phyloP scores from a whole-genome alignment of 768 basidiomycete genomes.

The Lactifluus echinatus region DNA sequence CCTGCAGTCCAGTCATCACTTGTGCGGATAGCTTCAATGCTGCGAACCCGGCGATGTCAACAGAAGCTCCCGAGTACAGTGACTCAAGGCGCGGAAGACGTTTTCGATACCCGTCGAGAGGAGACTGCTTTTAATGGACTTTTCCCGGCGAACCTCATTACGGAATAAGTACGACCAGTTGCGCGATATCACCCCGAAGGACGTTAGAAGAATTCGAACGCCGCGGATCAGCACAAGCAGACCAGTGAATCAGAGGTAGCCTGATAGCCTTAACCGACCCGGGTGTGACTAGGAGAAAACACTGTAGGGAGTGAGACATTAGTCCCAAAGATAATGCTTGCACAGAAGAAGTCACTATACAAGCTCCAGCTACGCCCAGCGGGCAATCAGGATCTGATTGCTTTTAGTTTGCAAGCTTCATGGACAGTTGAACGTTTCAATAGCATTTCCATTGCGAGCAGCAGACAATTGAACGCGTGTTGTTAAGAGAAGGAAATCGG shows the following conservation, averaged over 20 bases:
- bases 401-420: neutral
- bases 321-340: neutral
- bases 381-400: too few relatives aligned
- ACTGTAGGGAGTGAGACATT: too few relatives aligned
- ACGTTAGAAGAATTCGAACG: neutral
- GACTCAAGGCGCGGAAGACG: neutral
- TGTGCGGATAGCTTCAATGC: too few relatives aligned
- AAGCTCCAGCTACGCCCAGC: too few relatives aligned
- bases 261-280: too few relatives aligned
- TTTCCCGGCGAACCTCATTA: neutral
- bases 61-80: too few relatives aligned
- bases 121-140: neutral
- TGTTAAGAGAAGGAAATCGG: too few relatives aligned
- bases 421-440: neutral
- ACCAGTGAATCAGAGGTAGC: neutral
- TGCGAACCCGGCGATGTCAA: neutral
- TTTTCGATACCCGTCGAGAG: neutral
- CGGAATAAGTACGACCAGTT: neutral
- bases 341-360: too few relatives aligned
- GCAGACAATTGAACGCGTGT: too few relatives aligned
- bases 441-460: neutral
- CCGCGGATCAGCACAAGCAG: neutral
- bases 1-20: neutral
- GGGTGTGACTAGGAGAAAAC: too few relatives aligned
- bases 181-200: neutral